phyloP scores from a whole-genome alignment of 169 alveolate genomes.

The Theileria annulata region DNA sequence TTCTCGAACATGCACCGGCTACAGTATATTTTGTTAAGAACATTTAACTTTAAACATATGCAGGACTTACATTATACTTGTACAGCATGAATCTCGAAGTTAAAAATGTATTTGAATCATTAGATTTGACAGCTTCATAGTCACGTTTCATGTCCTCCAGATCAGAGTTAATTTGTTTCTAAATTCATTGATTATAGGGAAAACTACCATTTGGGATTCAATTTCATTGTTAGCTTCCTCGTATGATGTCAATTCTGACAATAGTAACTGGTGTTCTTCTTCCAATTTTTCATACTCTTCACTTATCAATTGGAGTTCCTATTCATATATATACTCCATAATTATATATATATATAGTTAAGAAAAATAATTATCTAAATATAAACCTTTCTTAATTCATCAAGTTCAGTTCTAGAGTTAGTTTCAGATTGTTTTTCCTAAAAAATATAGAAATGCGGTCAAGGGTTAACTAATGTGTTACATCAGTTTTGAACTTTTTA shows the following conservation, averaged over 20 bases:
- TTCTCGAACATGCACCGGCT: conserved; percentile 31
- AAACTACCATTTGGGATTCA: conserved; percentile 34
- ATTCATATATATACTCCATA: too few relatives aligned
- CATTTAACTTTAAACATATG: background rate
- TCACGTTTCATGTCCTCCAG: conserved; percentile 58
- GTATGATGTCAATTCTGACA: conserved; percentile 9
- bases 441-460: background rate
- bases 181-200: background rate
- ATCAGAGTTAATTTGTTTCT: conserved; percentile 23
- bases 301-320: conserved; percentile 28
- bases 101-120: background rate
- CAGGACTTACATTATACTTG: conserved; percentile 33
- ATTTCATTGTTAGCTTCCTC: conserved; percentile 32
- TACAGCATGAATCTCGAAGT: conserved; percentile 16
- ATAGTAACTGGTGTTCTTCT: conserved; percentile 4
- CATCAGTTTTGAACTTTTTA: conserved; percentile 46
- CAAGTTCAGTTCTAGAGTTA: background rate
- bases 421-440: conserved; percentile 6
- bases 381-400: background rate
- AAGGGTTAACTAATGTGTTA: background rate
- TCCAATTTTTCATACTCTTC: conserved; percentile 41
- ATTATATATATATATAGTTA: too few relatives aligned
- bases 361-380: too few relatives aligned
- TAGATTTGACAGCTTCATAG: conserved; percentile 16
- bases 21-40: background rate